Percentiles rank a stretch among this genome's conserved stretches.
phyloP scores from a whole-genome alignment of 495 filamentous ascomycete genomes.

The Parmelia sp. region DNA sequence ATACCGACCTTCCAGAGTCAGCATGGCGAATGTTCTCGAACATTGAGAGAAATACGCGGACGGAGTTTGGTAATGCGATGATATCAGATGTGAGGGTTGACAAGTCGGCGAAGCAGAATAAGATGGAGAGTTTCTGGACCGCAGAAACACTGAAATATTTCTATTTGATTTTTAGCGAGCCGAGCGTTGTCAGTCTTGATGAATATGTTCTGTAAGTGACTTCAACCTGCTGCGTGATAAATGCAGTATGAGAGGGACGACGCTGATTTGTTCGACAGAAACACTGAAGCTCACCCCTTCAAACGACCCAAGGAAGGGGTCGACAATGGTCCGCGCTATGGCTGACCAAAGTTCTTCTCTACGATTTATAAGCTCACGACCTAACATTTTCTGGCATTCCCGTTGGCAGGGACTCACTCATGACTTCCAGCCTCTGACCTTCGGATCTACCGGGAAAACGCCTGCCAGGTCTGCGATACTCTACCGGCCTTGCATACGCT shows the following conservation, averaged over 20 bases:
- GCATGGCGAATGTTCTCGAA: conserved; percentile 74
- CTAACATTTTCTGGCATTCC: not conserved
- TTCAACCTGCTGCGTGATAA: not conserved
- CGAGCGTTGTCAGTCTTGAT: conserved; percentile 61
- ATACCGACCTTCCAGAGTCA: conserved; percentile 55
- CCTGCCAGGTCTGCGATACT: not conserved
- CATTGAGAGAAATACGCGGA: conserved; percentile 55
- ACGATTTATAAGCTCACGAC: not conserved
- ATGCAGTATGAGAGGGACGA: conserved; percentile 10
- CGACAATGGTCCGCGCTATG: conserved; percentile 11
- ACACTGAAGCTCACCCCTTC: conserved; percentile 74
- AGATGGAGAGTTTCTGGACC: conserved; percentile 55
- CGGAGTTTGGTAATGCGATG: conserved; percentile 52
- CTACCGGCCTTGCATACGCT: not conserved
- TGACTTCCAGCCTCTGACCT: not conserved
- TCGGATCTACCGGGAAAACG: not conserved
- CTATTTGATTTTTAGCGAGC: conserved; percentile 76
- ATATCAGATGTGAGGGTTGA: conserved; percentile 50
- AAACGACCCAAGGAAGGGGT: conserved; percentile 37
- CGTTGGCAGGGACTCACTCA: not conserved
- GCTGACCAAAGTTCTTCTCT: not conserved
- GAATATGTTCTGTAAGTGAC: conserved; percentile 55
- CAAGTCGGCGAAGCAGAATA: conserved; percentile 35
- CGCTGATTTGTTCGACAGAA: conserved; percentile 33
- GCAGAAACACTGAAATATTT: conserved; percentile 93